Evolutionary conservation across 2,329 filamentous ascomycete species (phyloP), one percentile per base, ranked within the genome.

Genomic region (Hypoxylon sp.): DNA sequence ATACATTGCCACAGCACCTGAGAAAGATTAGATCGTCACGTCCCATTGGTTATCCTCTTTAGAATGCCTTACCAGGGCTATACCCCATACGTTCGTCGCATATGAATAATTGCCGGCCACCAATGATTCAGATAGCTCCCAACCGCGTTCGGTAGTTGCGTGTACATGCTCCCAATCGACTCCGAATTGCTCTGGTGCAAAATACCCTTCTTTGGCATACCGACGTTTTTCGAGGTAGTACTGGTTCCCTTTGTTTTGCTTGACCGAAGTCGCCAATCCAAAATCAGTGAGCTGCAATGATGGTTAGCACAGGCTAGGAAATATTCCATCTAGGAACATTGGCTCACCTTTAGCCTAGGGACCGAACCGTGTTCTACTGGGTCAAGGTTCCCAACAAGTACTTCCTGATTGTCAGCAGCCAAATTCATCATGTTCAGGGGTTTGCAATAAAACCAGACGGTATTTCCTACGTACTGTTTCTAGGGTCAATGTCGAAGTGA

Each of bases 401-500:
- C 60, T 64, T 37, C 3, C 17, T 19, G 2, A 11, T 11, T 15
- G 16, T 55, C 20, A 55, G 16, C 20, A 12, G 15, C 21, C 25
- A 17, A 4, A 3, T 5, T 25, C 12, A 0, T 21, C 34, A 12
- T 29, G n/a, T n/a, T n/a, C 5, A 25, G 26, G n/a, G 12, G 7
- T 16, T 23, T 26, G 34, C n/a, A n/a, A n/a, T n/a, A n/a, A 8
- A 11, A 12, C 8, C 2, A 19, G 17, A 7, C 13, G 11, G 13
- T 7, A 21, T 9, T 32, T 25, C 12, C 16, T 21, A 25, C 61
- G 49, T 34, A 61, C 58, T 55, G 8, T 63, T 66, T 8, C 17
- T 43, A 2, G 57, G 56, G 20, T 63, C 61, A 13, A 66, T 62
- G 16, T 66, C 59, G 43, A 63, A 63, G 43, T 64, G 62, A 7